These are phyloP conservation scores for Russula brevipes DNA, from an alignment of 768 basidiomycete species.

Conservation along the genomic window DNA sequence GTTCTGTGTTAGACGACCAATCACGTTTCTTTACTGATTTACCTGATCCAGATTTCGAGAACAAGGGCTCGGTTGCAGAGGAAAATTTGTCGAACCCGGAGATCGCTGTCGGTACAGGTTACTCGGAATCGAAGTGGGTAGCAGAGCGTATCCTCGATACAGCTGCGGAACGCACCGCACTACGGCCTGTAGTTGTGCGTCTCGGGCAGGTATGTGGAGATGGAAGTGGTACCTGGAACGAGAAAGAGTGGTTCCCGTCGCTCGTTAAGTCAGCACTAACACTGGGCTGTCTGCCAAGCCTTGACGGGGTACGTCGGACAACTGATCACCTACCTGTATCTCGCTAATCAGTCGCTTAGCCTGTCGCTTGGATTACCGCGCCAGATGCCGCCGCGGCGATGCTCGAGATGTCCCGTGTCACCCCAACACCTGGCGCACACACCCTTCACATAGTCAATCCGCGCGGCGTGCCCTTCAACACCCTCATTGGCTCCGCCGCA, in stretches of 20 bases:
- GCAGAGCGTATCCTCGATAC: constrained; percentile 27
- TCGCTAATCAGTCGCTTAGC: constrained; percentile 7
- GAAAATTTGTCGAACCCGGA: constrained; percentile 18
- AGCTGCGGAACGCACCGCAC: constrained; percentile 21
- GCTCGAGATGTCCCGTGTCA: constrained; percentile 28
- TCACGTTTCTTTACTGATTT: no score
- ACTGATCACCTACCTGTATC: neutral
- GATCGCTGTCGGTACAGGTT: constrained; percentile 24
- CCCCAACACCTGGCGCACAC: constrained; percentile 7
- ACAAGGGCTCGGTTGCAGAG: constrained; percentile 23
- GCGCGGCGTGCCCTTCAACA: constrained; percentile 26
- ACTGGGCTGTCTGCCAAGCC: constrained; percentile 25
- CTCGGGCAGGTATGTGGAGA: constrained; percentile 32
- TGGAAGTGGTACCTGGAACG: constrained; percentile 29
- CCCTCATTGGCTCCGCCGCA: constrained; percentile 24
- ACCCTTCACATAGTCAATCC: constrained; percentile 28
- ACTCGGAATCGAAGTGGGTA: constrained; percentile 29
- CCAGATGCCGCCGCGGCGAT: constrained; percentile 28
- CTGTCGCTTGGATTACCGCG: constrained; percentile 30
- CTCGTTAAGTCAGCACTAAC: constrained; percentile 25
- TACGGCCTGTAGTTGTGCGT: constrained; percentile 25
- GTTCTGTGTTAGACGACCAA: neutral
- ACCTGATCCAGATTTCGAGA: constrained; percentile 25
- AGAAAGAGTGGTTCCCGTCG: constrained; percentile 29
- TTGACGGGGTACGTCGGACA: constrained; percentile 22